These are phyloP conservation scores for Lobosporangium transversale DNA, from an alignment of 192 early-diverging fungal species.

Conservation along the genomic window DNA sequence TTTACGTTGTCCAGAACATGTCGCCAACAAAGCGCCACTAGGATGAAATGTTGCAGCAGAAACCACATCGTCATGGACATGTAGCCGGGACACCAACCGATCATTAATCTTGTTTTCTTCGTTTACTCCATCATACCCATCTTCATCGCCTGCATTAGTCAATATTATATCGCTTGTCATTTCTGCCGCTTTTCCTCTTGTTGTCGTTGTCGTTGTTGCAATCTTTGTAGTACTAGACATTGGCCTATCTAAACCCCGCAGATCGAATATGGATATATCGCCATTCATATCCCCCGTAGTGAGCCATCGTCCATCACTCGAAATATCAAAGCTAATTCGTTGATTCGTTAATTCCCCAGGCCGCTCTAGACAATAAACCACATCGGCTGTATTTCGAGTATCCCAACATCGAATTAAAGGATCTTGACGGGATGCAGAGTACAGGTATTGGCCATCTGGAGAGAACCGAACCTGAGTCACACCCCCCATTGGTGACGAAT, in stretches of 20 bases:
- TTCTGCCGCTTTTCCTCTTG: constrained; percentile 12
- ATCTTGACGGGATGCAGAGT: constrained; percentile 71
- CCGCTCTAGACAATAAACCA: constrained; percentile 62
- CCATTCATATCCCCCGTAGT: constrained; percentile 66
- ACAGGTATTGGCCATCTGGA: constrained; percentile 69
- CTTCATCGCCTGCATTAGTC: too few relatives aligned
- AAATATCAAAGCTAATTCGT: constrained; percentile 77
- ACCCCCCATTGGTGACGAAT: constrained; percentile 17
- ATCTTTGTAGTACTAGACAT: too few relatives aligned
- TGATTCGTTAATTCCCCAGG: constrained; percentile 71
- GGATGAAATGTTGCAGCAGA: constrained; percentile 72
- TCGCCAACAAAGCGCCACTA: constrained; percentile 69
- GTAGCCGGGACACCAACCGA: not conserved
- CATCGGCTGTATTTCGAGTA: constrained; percentile 75
- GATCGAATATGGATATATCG: constrained; percentile 56
- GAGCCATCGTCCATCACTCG: constrained; percentile 65
- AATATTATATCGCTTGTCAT: too few relatives aligned
- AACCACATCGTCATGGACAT: constrained; percentile 62
- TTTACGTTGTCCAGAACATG: constrained; percentile 80
- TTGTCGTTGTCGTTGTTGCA: constrained; percentile 8
- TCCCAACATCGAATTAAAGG: constrained; percentile 80
- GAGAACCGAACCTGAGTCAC: constrained; percentile 72
- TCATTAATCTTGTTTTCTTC: not conserved
- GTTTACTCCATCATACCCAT: not conserved
- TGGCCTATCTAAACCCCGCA: constrained; percentile 36